Evolutionary conservation across 106 monocot genomes (phyloP), one percentile per base, ranked within the genome.

Genomic region (Amphibolis antarctica): DNA sequence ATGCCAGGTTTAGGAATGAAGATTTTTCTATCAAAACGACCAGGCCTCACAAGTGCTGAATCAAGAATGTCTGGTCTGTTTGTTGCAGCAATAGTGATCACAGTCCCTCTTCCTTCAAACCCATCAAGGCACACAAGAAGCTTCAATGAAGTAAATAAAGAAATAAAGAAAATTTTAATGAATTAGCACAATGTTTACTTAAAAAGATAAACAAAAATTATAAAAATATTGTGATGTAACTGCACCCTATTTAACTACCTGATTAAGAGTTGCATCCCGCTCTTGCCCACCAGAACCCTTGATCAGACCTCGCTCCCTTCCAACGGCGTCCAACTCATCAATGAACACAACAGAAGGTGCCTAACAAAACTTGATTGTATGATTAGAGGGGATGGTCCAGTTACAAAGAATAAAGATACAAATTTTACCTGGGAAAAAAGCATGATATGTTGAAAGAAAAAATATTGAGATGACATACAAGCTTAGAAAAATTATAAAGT

Each of bases 51-150:
- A 59, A 90, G 83, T 36, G 90, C 90, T 66, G 90, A 83, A 76
- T 90, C 90, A 86, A 90, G 90, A 67, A 90, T 90, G 81, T 90
- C 90, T 63, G 83, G 85, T 74, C 90, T 85, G 66, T 90, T 90
- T 47, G 90, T 90, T 74, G 90, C 90, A 66, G 90, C 90, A 69
- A 90, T 85, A 46, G 90, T 90, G 70, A 90, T 86, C 21, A 90
- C 90, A 49, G 85, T 53, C 17, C 90, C 90, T 74, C 83, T 85
- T 76, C 90, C 90, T 90, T 90, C 85, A 76, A 90, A 90, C 46
- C 90, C 90, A 78, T 90, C 90, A 70, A 90, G 71, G 74, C 90
- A 85, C 22, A 90, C 85, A 55, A 90, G 85, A 30, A 90, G 85
- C 90, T 90, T 78, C 77, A 90, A 45, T 42, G 27, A 72, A 74